These are phyloP conservation scores for Nicotiana undulata DNA, from an alignment of 257 asterid genomes.

Conservation along the genomic window DNA sequence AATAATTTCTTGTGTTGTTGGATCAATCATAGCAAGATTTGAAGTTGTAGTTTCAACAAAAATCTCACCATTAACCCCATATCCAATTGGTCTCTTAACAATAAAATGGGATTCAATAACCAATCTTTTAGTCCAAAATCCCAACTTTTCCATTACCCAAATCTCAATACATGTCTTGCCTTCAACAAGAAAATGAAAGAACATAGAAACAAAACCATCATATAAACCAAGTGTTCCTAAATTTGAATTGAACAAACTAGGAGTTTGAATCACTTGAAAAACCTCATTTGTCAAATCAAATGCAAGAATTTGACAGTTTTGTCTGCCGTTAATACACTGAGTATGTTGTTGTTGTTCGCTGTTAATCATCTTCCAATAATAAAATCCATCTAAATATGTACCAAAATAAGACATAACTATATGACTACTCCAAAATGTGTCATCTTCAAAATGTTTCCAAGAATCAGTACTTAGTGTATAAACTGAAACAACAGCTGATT, in stretches of 20 bases:
- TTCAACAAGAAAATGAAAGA: conserved; percentile 15
- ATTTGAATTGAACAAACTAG: conserved; percentile 15
- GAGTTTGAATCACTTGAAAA: conserved; percentile 26
- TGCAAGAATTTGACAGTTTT: conserved; percentile 15
- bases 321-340: not conserved
- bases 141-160: conserved; percentile 34
- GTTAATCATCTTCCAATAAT: conserved; percentile 32
- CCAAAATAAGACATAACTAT: conserved; percentile 26
- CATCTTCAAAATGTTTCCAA: conserved; percentile 7
- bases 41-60: conserved; percentile 20
- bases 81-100: conserved; percentile 35
- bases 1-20: not conserved
- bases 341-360: not conserved
- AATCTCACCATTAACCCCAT: conserved; percentile 29
- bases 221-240: conserved; percentile 29
- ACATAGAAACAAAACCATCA: conserved; percentile 28
- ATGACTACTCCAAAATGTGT: conserved; percentile 12
- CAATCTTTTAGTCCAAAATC: conserved; percentile 26
- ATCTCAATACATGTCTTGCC: conserved; percentile 19
- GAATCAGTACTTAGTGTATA: conserved; percentile 4
- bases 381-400: conserved; percentile 37
- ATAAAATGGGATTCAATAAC: conserved; percentile 26
- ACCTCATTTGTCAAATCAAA: conserved; percentile 35
- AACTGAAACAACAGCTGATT: conserved; percentile 7
- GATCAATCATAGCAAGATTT: not conserved